Base-by-base conservation (phyloP, 768 basidiomycete genomes). In the Coprinopsis sp. region DNA sequence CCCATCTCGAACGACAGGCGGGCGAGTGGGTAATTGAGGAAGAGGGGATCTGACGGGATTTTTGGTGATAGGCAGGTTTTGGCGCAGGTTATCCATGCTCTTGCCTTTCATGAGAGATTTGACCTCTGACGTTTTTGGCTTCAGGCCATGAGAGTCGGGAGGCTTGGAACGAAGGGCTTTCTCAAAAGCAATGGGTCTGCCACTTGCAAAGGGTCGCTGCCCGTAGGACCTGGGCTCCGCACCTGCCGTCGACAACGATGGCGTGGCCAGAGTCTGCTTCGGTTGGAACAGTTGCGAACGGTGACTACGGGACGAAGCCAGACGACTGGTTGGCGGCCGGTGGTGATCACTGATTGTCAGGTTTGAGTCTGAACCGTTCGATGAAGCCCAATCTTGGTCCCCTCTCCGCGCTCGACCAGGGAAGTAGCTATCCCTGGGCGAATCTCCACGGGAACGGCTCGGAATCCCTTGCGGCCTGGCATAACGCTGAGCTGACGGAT, bases 31-130 rank as follows among this genome's bases (percentile, higher is more conserved):
- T 47, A 64, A 58, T 4, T 71, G 72, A 13, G 73, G 59, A 4
- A 63, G 64, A 14, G 58, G 63, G 23, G 60, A 58, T 12, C 55
- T 55, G 16, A 64, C 61, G 24, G 69, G 64, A 51, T 33, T 49
- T 6, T 53, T 14, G 43, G n/a, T n/a, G n/a, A 54, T 16, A 47
- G 58, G 36, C 65, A 69, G 42, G 52, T 37, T 40, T 55, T 58
- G 25, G 36, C 71, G 67, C 37, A 79, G 65, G 50, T 78, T 77
- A 51, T 75, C 75, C 72, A 82, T 77, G 54, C 81, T 84, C 62
- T 79, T 42, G 27, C 40, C 40, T 30, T 42, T 81, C n/a, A 76
- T 61, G 45, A 49, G 18, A 19, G 58, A 56, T 51, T 61, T 61
- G 53, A 33, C 51, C 62, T 38, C 58, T 64, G 49, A 66, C 5